phyloP scores from a whole-genome alignment of 768 basidiomycete genomes.

The Boletellus ananiceps region DNA sequence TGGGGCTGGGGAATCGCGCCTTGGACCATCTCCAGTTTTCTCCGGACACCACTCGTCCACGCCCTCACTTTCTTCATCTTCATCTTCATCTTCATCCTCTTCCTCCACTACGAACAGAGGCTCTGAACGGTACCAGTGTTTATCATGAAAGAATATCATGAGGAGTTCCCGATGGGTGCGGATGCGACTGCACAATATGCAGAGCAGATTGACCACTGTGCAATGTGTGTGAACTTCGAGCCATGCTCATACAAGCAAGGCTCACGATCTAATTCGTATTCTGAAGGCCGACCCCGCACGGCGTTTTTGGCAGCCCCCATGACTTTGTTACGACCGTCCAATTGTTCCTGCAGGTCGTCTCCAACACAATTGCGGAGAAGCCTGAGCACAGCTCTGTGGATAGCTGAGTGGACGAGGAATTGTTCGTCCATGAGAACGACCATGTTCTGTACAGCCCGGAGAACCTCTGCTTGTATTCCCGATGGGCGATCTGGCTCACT shows the following conservation, averaged over 20 bases:
- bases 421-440: conserved; percentile 89
- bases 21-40: conserved; percentile 7
- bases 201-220: conserved; percentile 85
- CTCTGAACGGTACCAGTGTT: conserved; percentile 78
- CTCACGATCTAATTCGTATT: conserved; percentile 86
- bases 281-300: conserved; percentile 68
- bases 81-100: conserved; percentile 52
- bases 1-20: conserved; percentile 52
- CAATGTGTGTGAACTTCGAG: conserved; percentile 10
- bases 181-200: conserved; percentile 89
- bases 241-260: conserved; percentile 6
- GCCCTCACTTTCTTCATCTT: conserved; percentile 44
- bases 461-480: conserved; percentile 88
- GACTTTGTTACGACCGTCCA: conserved; percentile 68
- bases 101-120: conserved; percentile 74
- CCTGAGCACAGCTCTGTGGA: conserved; percentile 83
- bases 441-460: conserved; percentile 85
- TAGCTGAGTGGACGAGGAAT: conserved; percentile 87
- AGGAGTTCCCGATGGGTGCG: conserved; percentile 83
- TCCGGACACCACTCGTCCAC: conserved; percentile 21
- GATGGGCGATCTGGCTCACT: conserved; percentile 81
- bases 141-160: conserved; percentile 97
- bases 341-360: conserved; percentile 85
- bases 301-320: conserved; percentile 83
- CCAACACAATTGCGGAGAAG: conserved; percentile 84